Conservation (phyloP, 495 filamentous ascomycete species). For the Monascus purpureus region DNA sequence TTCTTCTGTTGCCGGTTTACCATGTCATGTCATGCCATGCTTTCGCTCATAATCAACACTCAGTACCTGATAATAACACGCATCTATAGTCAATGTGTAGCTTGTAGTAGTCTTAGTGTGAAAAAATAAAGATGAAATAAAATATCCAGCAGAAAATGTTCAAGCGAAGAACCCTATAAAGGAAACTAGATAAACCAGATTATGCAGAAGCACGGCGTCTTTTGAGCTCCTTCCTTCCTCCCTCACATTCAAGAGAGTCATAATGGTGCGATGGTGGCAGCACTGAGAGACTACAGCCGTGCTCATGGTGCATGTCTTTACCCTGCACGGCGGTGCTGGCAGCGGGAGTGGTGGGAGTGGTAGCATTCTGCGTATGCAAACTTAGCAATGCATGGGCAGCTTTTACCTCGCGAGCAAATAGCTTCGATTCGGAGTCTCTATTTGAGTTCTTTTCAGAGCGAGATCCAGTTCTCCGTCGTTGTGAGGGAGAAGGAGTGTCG, state of each 20-base stretch:
- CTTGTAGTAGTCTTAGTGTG: background rate
- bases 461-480: background rate
- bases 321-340: conserved; percentile 2
- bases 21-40: no score
- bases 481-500: background rate
- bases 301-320: conserved; percentile 4
- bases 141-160: conserved; percentile 2
- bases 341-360: no score
- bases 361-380: conserved; percentile 34
- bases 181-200: background rate
- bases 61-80: no score
- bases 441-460: background rate
- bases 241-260: conserved; percentile 2
- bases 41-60: no score
- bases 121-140: background rate
- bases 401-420: conserved; percentile 29
- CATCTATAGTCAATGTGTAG: no score
- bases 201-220: conserved; percentile 12
- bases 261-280: background rate
- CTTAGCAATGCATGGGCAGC: conserved; percentile 44
- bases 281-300: background rate
- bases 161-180: background rate
- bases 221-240: conserved; percentile 2
- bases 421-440: background rate
- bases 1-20: no score